Conservation (phyloP, 2,329 filamentous ascomycete genomes). For the Talaromyces sp. region DNA sequence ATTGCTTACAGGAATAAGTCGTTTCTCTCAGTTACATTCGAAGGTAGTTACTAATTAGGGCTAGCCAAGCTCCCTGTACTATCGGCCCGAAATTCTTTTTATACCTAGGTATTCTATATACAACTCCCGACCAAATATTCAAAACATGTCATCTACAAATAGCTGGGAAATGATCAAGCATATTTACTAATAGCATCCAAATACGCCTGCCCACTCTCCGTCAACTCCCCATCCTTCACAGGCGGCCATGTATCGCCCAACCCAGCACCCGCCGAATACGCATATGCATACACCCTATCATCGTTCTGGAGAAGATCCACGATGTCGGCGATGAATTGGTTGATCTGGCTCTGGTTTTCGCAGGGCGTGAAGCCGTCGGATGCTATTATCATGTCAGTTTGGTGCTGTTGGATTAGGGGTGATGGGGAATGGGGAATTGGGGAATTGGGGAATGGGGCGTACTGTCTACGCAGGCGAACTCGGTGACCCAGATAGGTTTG, state of each 20-base stretch:
- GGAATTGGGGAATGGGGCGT: not conserved
- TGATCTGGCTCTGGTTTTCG: slow-evolving; percentile 13
- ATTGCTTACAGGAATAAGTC: not conserved
- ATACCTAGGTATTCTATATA: not conserved
- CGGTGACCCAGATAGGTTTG: slow-evolving; percentile 16
- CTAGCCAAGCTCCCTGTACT: not conserved
- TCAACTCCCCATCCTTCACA: slow-evolving; percentile 6
- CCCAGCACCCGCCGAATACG: slow-evolving; percentile 7
- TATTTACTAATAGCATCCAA: slow-evolving; percentile 17
- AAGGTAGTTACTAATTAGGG: not conserved
- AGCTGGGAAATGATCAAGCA: no score
- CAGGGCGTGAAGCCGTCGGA: slow-evolving; percentile 7
- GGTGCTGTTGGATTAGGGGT: no score
- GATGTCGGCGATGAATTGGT: slow-evolving; percentile 13
- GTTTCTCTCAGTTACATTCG: no score
- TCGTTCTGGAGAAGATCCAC: slow-evolving; percentile 12
- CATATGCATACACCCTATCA: slow-evolving; percentile 15
- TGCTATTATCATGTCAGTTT: slow-evolving; percentile 1
- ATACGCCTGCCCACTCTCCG: slow-evolving; percentile 13
- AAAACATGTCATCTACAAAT: no score
- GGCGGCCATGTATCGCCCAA: slow-evolving; percentile 14
- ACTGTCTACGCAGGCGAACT: slow-evolving; percentile 18
- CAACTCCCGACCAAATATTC: not conserved
- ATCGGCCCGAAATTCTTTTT: not conserved
- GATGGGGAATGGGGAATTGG: no score